These are phyloP conservation scores for Quillaja saponaria DNA, from an alignment of 306 rosid genomes.

Conservation along the genomic window DNA sequence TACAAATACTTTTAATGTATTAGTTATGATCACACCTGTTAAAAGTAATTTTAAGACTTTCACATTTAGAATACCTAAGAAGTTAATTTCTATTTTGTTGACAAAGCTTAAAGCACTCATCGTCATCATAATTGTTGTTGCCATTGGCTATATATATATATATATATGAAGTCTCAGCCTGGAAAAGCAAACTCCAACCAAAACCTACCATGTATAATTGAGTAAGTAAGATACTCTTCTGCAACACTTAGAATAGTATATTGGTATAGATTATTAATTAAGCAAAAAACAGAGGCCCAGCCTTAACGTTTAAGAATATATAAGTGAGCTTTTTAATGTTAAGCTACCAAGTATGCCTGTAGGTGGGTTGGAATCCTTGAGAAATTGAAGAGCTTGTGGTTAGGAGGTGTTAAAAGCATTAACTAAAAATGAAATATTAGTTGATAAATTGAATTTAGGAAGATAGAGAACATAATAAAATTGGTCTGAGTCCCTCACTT, in stretches of 20 bases:
- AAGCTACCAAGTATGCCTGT: conserved; percentile 41
- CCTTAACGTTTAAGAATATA: conserved; percentile 48
- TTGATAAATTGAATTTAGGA: conserved; percentile 11
- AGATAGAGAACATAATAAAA: conserved; percentile 5
- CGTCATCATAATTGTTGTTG: conserved; percentile 35
- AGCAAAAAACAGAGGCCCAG: conserved; percentile 25
- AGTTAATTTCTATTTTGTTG: conserved; percentile 23
- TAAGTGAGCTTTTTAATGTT: no score
- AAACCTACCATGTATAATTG: no score
- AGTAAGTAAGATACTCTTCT: no score
- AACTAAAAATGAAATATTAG: conserved; percentile 6
- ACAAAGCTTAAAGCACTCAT: conserved; percentile 42
- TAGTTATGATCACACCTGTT: no score
- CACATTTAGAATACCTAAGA: conserved; percentile 19
- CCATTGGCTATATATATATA: no score
- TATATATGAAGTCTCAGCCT: no score
- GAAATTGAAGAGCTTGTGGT: not conserved
- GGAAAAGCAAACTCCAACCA: conserved; percentile 27
- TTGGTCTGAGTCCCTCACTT: conserved; percentile 22
- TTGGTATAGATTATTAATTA: conserved; percentile 26
- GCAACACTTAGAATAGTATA: conserved; percentile 20
- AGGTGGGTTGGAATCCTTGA: conserved; percentile 29
- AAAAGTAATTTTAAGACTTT: conserved; percentile 31
- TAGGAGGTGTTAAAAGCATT: not conserved
- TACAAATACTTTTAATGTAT: no score